These are phyloP conservation scores for Mycosarcoma maydis DNA, from an alignment of 1,284 basidiomycete species.

Conservation along the genomic window DNA sequence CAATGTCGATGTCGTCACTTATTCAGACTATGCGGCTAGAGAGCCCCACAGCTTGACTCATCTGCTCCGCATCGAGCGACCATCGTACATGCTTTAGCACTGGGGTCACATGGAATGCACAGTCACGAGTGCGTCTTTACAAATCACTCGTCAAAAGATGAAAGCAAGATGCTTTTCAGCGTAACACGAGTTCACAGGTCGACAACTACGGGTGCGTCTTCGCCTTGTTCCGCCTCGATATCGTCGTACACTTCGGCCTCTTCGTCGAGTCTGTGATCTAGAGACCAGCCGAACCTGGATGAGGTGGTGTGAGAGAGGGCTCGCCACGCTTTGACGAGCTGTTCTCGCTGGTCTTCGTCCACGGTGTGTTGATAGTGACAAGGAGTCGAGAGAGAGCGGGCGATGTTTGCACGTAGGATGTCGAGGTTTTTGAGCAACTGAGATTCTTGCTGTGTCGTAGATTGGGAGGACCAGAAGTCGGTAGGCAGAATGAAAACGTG, in stretches of 20 bases:
- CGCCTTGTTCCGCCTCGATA: slow-evolving; percentile 35
- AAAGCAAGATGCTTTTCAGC: too few species aligned
- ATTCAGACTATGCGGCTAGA: too few species aligned
- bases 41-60: too few species aligned
- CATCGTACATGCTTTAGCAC: too few species aligned
- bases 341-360: neutral
- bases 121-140: too few species aligned
- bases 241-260: slow-evolving; percentile 42
- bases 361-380: neutral
- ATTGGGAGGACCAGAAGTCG: slow-evolving; percentile 36
- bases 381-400: slow-evolving; percentile 16
- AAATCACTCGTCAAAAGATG: too few species aligned
- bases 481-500: slow-evolving; percentile 15
- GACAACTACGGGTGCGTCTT: slow-evolving; percentile 45
- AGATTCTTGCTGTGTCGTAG: slow-evolving; percentile 6
- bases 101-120: too few species aligned
- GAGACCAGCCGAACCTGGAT: slow-evolving; percentile 25
- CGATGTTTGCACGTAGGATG: slow-evolving; percentile 24
- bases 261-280: slow-evolving; percentile 34
- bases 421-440: slow-evolving; percentile 18
- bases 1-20: too few species aligned
- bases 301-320: slow-evolving; percentile 15
- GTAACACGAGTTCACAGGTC: slow-evolving; percentile 19
- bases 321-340: slow-evolving; percentile 31
- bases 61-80: too few species aligned